These are phyloP conservation scores for Leccinum angustisporum DNA, from an alignment of 1,284 basidiomycete genomes.

Conservation along the genomic window DNA sequence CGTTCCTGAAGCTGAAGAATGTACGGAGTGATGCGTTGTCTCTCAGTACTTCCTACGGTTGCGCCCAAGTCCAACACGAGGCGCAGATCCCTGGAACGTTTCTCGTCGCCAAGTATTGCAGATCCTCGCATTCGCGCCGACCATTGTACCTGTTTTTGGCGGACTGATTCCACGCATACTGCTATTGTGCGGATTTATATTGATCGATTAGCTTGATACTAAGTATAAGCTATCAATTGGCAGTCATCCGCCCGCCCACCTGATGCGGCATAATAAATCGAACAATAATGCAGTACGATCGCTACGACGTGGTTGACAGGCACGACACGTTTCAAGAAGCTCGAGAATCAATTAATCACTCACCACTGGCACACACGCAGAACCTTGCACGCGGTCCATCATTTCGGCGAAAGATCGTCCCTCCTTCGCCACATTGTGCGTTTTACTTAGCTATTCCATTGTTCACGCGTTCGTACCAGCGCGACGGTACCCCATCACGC, in stretches of 20 bases:
- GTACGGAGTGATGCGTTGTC: neutral
- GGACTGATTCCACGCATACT: neutral
- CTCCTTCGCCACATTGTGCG: neutral
- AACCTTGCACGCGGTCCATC: constrained; percentile 7
- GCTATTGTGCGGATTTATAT: constrained; percentile 1
- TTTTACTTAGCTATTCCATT: constrained; percentile 9
- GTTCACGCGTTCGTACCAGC: constrained; percentile 5
- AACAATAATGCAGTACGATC: neutral
- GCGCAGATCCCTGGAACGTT: neutral
- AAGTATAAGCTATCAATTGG: neutral
- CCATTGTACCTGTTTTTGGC: neutral
- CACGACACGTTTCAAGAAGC: constrained; percentile 16
- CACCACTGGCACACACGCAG: constrained; percentile 1
- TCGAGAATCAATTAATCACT: constrained; percentile 1
- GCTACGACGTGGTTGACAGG: constrained; percentile 10
- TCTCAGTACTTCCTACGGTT: neutral
- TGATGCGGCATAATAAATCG: neutral
- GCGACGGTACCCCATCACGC: constrained; percentile 4
- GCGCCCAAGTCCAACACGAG: constrained; percentile 10
- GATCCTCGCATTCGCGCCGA: constrained; percentile 3
- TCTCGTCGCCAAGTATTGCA: constrained; percentile 1
- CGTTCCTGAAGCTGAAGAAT: neutral
- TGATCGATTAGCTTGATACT: neutral
- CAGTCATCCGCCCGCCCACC: neutral
- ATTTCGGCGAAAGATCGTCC: constrained; percentile 17